Conservation (phyloP, 2,329 filamentous ascomycete genomes). For the Ophiosphaerella herpotricha region DNA sequence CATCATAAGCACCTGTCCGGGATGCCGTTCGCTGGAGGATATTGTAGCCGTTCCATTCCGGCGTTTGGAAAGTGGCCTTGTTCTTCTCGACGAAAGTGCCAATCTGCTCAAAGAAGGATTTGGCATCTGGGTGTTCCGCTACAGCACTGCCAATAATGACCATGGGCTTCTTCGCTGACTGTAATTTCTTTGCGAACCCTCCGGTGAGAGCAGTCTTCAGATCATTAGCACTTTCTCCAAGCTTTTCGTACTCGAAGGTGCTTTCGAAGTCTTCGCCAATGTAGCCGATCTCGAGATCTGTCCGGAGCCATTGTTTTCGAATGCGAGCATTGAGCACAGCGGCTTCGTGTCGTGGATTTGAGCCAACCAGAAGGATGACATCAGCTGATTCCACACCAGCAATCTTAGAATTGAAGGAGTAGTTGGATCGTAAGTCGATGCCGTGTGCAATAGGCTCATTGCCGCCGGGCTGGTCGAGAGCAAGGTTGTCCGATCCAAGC, state of each 20-base stretch:
- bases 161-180: constrained; percentile 88
- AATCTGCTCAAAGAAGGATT: constrained; percentile 89
- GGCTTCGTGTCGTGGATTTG: constrained; percentile 93
- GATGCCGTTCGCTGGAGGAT: constrained; percentile 93
- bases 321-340: constrained; percentile 95
- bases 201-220: constrained; percentile 86
- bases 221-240: constrained; percentile 77
- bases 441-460: constrained; percentile 86
- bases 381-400: constrained; percentile 93
- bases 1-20: constrained; percentile 89
- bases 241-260: constrained; percentile 93
- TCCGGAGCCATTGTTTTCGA: constrained; percentile 95
- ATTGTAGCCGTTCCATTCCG: constrained; percentile 97
- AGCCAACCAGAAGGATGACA: constrained; percentile 87
- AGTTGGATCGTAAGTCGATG: constrained; percentile 91
- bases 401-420: constrained; percentile 95
- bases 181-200: constrained; percentile 89
- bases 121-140: constrained; percentile 87
- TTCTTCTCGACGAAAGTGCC: constrained; percentile 94
- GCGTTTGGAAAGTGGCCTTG: constrained; percentile 80
- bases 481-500: constrained; percentile 93
- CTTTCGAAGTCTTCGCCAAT: constrained; percentile 91
- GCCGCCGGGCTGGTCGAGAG: constrained; percentile 86
- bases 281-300: constrained; percentile 88
- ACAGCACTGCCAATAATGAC: constrained; percentile 93